Conservation (phyloP, 2,329 filamentous ascomycete species). For the Penicillium decumbens region DNA sequence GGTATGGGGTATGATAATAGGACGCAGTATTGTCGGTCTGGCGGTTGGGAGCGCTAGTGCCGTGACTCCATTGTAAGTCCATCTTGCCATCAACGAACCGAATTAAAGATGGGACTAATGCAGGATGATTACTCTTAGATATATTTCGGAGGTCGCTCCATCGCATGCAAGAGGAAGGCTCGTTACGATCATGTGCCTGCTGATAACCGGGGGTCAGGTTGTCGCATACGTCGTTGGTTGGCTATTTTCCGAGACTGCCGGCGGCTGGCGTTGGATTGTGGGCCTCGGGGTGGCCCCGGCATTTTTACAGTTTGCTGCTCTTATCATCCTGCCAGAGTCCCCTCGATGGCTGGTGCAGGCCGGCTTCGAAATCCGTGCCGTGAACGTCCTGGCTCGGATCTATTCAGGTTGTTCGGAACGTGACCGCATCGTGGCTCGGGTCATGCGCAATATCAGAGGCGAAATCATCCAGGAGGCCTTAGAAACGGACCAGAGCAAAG, state of each 20-base stretch:
- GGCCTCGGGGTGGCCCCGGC: constrained; percentile 78
- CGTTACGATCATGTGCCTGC: constrained; percentile 75
- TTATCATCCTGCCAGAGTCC: constrained; percentile 77
- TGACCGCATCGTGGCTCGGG: constrained; percentile 50
- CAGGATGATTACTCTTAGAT: constrained; percentile 39
- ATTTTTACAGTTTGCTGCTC: constrained; percentile 61
- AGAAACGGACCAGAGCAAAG: constrained; percentile 27
- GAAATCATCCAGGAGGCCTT: constrained; percentile 69
- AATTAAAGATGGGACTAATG: constrained; percentile 1
- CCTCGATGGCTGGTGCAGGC: constrained; percentile 79
- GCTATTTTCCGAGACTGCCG: constrained; percentile 57
- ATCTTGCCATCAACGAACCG: not conserved
- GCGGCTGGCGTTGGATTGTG: constrained; percentile 88
- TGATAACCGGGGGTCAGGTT: constrained; percentile 83
- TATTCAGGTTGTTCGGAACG: constrained; percentile 50
- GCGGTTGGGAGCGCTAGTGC: constrained; percentile 57
- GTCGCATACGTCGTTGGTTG: constrained; percentile 83
- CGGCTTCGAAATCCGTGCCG: constrained; percentile 59
- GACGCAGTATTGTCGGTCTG: constrained; percentile 46
- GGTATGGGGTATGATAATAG: constrained; percentile 46
- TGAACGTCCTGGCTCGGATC: constrained; percentile 60
- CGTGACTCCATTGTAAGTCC: constrained; percentile 65
- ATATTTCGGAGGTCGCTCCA: constrained; percentile 82
- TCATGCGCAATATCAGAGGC: constrained; percentile 65
- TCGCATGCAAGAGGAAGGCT: constrained; percentile 70